Evolutionary conservation across 2,329 filamentous ascomycete genomes (phyloP).

Genomic region (Paecilomyces sp.): DNA sequence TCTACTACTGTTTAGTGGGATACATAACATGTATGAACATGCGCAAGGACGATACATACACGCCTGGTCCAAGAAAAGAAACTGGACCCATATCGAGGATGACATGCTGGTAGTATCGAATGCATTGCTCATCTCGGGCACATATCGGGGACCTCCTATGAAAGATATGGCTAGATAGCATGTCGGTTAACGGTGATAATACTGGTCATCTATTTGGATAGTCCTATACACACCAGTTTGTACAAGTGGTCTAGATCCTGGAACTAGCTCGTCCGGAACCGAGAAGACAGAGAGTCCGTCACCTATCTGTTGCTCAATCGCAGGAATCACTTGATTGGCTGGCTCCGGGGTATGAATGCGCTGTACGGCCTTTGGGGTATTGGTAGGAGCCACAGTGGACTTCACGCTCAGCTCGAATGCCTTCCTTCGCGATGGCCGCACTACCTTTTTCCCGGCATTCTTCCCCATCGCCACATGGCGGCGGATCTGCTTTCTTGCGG

Average conservation of each 20-base stretch:
- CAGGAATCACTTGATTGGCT: not conserved
- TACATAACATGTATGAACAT: not conserved
- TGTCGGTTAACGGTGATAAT: not conserved
- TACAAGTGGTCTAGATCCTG: constrained; percentile 1
- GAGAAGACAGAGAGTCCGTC: constrained; percentile 2
- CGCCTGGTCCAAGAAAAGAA: constrained; percentile 6
- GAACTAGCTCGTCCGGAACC: not conserved
- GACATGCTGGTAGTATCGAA: constrained; percentile 1
- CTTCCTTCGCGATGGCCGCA: constrained; percentile 5
- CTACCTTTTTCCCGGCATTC: constrained; percentile 5
- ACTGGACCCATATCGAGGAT: not conserved
- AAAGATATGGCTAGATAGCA: constrained; percentile 2
- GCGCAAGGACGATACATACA: not conserved
- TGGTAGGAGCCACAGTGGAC: not conserved
- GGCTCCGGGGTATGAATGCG: not conserved
- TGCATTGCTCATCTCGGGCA: constrained; percentile 1
- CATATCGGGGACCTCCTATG: constrained; percentile 3
- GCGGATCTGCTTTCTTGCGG: constrained; percentile 6
- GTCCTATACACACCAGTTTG: constrained; percentile 1
- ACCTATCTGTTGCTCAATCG: constrained; percentile 1
- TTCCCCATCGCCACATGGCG: constrained; percentile 4
- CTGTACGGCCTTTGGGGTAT: not conserved
- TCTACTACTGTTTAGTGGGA: not conserved
- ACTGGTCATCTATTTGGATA: not conserved
- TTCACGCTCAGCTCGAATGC: not conserved